phyloP scores from a whole-genome alignment of 306 rosid species.

The Gynostemma pentaphyllum region DNA sequence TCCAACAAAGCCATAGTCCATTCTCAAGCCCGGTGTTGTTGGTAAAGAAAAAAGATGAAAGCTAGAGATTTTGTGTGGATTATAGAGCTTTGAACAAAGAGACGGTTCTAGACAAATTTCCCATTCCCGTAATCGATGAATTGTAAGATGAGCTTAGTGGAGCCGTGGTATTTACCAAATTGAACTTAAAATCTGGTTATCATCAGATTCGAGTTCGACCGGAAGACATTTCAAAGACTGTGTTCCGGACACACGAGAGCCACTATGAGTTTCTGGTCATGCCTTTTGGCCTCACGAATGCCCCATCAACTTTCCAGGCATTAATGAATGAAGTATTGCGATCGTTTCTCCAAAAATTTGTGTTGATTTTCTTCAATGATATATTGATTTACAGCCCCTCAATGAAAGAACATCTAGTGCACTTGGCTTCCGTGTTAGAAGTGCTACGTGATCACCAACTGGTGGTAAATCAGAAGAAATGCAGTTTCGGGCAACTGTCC shows the following conservation, averaged over 20 bases:
- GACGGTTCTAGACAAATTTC: neutral
- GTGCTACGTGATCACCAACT: neutral
- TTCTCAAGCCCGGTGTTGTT: too few species aligned
- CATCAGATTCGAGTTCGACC: neutral
- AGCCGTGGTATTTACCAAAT: neutral
- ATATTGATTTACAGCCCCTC: neutral
- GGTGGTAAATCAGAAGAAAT: neutral
- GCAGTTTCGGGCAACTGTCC: neutral
- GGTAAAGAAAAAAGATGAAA: too few species aligned
- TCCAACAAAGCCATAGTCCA: too few species aligned
- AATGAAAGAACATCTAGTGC: neutral
- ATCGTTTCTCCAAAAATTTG: neutral
- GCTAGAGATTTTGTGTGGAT: too few species aligned
- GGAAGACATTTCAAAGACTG: too few species aligned
- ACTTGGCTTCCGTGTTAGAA: neutral
- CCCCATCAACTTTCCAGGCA: neutral
- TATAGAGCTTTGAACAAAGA: neutral
- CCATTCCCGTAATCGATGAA: neutral
- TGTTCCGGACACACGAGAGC: too few species aligned
- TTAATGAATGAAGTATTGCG: neutral
- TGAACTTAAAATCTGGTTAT: neutral
- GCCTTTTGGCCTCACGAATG: neutral
- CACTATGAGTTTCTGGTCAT: neutral
- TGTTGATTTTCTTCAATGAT: neutral
- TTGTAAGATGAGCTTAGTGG: neutral